These are phyloP conservation scores for Picea abies DNA, from an alignment of 83 land plant genomes.

Conservation along the genomic window DNA sequence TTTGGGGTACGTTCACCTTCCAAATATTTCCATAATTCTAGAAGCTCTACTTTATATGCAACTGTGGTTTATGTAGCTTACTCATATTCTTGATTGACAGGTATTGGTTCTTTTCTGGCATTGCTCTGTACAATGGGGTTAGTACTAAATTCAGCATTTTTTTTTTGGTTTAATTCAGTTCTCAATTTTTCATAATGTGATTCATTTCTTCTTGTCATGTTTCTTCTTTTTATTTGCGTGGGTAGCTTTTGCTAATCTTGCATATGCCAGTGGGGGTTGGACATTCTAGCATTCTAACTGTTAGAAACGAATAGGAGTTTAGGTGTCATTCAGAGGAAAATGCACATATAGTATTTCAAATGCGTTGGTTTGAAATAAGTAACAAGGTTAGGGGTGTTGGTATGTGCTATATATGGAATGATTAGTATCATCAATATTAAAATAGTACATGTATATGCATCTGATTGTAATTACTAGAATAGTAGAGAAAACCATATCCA, in stretches of 20 bases:
- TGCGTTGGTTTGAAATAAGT: not conserved
- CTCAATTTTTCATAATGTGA: not conserved
- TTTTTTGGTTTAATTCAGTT: not conserved
- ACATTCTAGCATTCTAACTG: not conserved
- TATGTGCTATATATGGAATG: no score
- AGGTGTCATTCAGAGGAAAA: not conserved
- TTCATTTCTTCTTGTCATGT: not conserved
- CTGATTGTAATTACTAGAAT: not conserved
- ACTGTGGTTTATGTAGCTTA: not conserved
- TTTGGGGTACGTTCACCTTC: not conserved
- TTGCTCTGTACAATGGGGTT: constrained; percentile 3
- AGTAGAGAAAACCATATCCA: not conserved
- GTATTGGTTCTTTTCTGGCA: not conserved
- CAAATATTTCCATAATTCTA: not conserved
- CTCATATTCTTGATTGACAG: not conserved
- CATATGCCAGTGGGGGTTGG: not conserved
- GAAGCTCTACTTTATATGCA: not conserved
- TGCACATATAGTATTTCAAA: not conserved
- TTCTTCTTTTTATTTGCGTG: not conserved
- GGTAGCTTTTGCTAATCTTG: not conserved
- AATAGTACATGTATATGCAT: not conserved
- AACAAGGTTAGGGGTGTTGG: not conserved
- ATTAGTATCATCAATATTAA: not conserved
- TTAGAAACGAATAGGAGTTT: not conserved
- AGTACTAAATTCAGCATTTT: not conserved